phyloP scores from a whole-genome alignment of 2,329 filamentous ascomycete genomes.

The Stagonosporopsis cucurbitacearum region DNA sequence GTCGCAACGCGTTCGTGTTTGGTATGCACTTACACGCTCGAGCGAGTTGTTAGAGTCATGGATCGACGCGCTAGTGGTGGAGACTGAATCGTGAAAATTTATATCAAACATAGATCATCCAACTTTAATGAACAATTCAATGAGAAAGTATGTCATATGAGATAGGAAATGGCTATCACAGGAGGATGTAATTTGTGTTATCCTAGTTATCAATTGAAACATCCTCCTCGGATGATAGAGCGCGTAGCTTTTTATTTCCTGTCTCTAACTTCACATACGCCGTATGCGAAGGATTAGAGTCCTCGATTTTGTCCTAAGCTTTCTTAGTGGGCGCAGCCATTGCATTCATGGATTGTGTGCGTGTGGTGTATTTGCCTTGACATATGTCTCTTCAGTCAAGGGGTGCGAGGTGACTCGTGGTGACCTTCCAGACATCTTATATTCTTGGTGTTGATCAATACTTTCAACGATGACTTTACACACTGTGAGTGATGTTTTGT shows the following conservation, averaged over 20 bases:
- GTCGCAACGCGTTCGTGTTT: slow-evolving; percentile 24
- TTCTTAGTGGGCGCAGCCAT: not conserved
- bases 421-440: not conserved
- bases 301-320: not conserved
- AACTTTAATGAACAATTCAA: not conserved
- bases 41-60: slow-evolving; percentile 4
- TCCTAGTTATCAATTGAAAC: not conserved
- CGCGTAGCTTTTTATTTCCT: not conserved
- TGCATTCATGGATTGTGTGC: not conserved
- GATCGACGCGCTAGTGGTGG: not conserved
- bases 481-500: too few relatives aligned
- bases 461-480: too few relatives aligned
- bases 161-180: too few relatives aligned
- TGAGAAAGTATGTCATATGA: too few relatives aligned
- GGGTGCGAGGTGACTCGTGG: not conserved
- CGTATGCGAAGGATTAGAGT: too few relatives aligned
- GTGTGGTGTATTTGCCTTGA: not conserved
- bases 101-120: not conserved
- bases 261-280: not conserved
- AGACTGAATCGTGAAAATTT: not conserved
- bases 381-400: not conserved
- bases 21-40: slow-evolving; percentile 16
- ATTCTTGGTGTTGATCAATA: too few relatives aligned
- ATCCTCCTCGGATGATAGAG: not conserved
- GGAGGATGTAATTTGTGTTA: too few relatives aligned